Evolutionary conservation across 192 early-diverging fungal genomes (phyloP).

Genomic region (Spizellomyces punctatus): DNA sequence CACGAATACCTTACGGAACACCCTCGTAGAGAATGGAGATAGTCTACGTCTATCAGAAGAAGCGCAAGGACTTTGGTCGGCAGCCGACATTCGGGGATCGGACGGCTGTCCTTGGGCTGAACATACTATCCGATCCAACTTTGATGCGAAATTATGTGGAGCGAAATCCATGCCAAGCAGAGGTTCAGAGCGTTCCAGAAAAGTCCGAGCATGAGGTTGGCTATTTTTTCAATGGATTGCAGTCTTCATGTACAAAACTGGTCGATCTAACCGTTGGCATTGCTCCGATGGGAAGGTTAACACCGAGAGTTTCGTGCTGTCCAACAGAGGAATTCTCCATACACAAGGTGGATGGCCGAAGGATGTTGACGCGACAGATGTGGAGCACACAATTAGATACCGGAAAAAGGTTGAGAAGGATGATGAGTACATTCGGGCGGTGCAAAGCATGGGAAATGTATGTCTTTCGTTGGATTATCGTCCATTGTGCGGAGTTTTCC

Average conservation of each 20-base stretch:
- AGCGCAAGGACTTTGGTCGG: slow-evolving; percentile 61
- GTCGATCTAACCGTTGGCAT: neutral
- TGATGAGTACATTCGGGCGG: slow-evolving; percentile 60
- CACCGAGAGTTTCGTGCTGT: slow-evolving; percentile 54
- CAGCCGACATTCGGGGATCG: slow-evolving; percentile 55
- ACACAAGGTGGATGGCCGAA: slow-evolving; percentile 67
- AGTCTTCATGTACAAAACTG: slow-evolving; percentile 8
- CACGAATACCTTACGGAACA: neutral
- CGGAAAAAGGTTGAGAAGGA: slow-evolving; percentile 69
- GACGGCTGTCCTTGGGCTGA: slow-evolving; percentile 33
- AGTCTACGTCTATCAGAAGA: slow-evolving; percentile 65
- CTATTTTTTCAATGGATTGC: neutral
- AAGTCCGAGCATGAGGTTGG: slow-evolving; percentile 62
- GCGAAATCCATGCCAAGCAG: slow-evolving; percentile 47
- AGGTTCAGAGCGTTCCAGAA: slow-evolving; percentile 56
- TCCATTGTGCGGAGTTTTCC: no score
- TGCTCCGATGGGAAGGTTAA: slow-evolving; percentile 47
- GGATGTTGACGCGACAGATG: slow-evolving; percentile 62
- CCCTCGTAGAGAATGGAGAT: slow-evolving; percentile 52
- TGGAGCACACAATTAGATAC: slow-evolving; percentile 66
- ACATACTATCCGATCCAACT: slow-evolving; percentile 51
- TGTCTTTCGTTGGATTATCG: neutral
- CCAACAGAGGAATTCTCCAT: slow-evolving; percentile 58
- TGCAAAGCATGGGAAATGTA: slow-evolving; percentile 51
- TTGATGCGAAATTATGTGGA: slow-evolving; percentile 57